These are phyloP conservation scores for Trichaptum fuscoviolaceum DNA, from an alignment of 768 basidiomycete species.

Conservation along the genomic window DNA sequence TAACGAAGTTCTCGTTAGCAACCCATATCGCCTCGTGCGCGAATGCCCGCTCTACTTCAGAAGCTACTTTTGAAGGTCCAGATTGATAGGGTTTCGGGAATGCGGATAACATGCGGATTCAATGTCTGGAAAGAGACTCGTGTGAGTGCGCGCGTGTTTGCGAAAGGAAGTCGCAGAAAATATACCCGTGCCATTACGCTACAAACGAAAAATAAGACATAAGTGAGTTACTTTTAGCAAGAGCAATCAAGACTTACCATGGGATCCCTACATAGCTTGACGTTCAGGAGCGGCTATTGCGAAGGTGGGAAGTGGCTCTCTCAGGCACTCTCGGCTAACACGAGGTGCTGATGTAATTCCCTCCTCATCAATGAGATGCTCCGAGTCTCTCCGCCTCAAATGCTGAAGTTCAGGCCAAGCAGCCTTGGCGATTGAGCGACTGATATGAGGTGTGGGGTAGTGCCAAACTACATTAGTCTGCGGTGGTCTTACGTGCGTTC, in stretches of 20 bases:
- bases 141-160: background rate
- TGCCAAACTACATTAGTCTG: background rate
- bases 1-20: background rate
- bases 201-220: background rate
- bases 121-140: background rate
- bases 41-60: background rate
- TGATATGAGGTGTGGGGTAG: background rate
- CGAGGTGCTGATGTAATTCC: background rate
- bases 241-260: background rate
- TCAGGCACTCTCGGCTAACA: background rate
- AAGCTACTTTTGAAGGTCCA: background rate
- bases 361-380: background rate
- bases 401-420: background rate
- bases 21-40: background rate
- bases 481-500: background rate
- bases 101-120: background rate
- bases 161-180: background rate
- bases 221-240: background rate
- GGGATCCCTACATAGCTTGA: background rate
- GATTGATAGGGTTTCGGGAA: constrained; percentile 1
- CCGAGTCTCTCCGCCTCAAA: too few relatives aligned
- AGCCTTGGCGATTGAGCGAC: background rate
- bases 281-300: background rate
- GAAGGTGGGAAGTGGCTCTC: background rate
- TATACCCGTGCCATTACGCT: background rate